A percentile compares a stretch with the other conserved stretches of the same genome.
Evolutionary conservation across 495 filamentous ascomycete species (phyloP).

Genomic region (Aspergillus cristatus): DNA sequence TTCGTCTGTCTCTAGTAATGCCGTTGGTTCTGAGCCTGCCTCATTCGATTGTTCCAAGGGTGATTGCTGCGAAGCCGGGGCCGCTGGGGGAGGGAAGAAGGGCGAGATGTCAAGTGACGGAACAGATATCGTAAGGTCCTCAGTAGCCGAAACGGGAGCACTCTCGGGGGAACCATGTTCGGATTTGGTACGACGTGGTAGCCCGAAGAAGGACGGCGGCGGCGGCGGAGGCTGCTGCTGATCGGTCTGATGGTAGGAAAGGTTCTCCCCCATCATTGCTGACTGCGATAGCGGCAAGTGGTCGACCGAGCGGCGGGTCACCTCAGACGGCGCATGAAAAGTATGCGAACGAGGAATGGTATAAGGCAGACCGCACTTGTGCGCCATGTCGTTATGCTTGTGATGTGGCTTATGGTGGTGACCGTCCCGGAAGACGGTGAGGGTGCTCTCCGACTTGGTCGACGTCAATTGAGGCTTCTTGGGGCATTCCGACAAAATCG

Average conservation of each 20-base stretch:
- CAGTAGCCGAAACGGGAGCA: conserved; percentile 40
- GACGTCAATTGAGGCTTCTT: conserved; percentile 68
- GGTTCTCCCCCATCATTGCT: conserved; percentile 29
- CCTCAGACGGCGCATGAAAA: conserved; percentile 48
- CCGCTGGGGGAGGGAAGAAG: conserved; percentile 36
- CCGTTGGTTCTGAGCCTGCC: conserved; percentile 10
- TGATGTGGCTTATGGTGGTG: conserved; percentile 91
- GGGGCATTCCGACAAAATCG: conserved; percentile 39
- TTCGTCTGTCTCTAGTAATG: conserved; percentile 7
- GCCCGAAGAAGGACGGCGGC: conserved; percentile 32
- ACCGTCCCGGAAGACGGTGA: conserved; percentile 84
- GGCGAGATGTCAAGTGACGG: conserved; percentile 57
- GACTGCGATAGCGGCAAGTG: conserved; percentile 47
- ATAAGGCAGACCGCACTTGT: conserved; percentile 75
- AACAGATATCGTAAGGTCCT: conserved; percentile 53
- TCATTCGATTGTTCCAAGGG: conserved; percentile 29
- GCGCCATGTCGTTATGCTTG: conserved; percentile 78
- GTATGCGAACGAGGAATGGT: conserved; percentile 66
- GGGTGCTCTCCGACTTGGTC: conserved; percentile 69
- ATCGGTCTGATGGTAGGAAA: conserved; percentile 20
- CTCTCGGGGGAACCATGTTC: conserved; percentile 64
- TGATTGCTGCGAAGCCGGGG: conserved; percentile 7
- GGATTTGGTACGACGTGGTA: conserved; percentile 52
- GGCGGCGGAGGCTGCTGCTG: conserved; percentile 10
- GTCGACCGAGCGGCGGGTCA: conserved; percentile 61